These are phyloP conservation scores for Ceratobasidium sp. DNA, from an alignment of 1,284 basidiomycete genomes.

Conservation along the genomic window DNA sequence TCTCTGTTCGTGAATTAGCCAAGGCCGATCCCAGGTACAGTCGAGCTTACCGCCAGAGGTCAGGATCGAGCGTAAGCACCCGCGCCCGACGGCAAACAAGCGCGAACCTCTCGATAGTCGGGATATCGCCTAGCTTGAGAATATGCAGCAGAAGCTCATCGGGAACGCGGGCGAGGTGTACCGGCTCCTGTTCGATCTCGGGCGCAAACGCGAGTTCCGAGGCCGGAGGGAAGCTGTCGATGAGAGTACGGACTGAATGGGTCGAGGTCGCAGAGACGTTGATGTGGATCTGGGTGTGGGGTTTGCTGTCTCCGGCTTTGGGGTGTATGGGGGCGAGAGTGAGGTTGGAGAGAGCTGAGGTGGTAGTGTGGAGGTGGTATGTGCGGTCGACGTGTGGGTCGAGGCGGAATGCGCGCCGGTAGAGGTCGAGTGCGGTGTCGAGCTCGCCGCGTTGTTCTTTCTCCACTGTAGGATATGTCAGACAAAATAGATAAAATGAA, in stretches of 20 bases:
- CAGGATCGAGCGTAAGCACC: slow-evolving; percentile 73
- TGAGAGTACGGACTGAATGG: slow-evolving; percentile 34
- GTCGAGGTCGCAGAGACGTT: slow-evolving; percentile 6
- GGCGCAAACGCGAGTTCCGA: slow-evolving; percentile 71
- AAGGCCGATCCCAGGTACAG: not conserved
- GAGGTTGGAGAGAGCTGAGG: not conserved
- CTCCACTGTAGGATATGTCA: slow-evolving; percentile 66
- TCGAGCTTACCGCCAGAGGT: slow-evolving; percentile 81
- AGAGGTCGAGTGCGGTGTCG: slow-evolving; percentile 80
- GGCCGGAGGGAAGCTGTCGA: slow-evolving; percentile 65
- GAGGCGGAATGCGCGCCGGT: slow-evolving; percentile 83
- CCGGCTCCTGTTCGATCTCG: slow-evolving; percentile 73
- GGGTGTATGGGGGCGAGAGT: slow-evolving; percentile 18
- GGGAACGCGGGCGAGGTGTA: slow-evolving; percentile 73
- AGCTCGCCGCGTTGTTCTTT: slow-evolving; percentile 80
- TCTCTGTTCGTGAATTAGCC: slow-evolving; percentile 59
- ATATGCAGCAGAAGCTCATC: slow-evolving; percentile 81
- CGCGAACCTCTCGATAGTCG: slow-evolving; percentile 83
- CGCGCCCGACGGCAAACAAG: slow-evolving; percentile 79
- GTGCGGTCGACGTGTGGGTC: slow-evolving; percentile 77
- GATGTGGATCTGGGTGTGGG: slow-evolving; percentile 11
- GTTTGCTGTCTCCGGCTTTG: slow-evolving; percentile 1
- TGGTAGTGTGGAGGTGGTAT: slow-evolving; percentile 59
- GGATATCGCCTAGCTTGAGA: slow-evolving; percentile 73
- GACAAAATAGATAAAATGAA: slow-evolving; percentile 20